phyloP scores from a whole-genome alignment of 1,284 basidiomycete species.

The Xerocomus alliaceus region DNA sequence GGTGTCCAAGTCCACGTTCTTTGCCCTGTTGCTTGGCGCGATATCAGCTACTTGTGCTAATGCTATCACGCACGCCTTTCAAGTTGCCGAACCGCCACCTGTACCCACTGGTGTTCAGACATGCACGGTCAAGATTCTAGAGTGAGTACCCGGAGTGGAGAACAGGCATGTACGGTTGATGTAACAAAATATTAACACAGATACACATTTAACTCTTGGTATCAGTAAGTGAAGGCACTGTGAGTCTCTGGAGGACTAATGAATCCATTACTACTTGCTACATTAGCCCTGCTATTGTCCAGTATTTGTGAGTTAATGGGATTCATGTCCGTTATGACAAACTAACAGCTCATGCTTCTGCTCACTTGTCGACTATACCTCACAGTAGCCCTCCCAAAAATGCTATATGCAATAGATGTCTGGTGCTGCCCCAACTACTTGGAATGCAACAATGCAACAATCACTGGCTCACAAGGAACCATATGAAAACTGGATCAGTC shows the following conservation, averaged over 20 bases:
- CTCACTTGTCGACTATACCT: background rate
- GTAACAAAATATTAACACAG: slow-evolving; percentile 42
- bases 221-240: slow-evolving; percentile 52
- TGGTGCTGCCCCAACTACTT: background rate
- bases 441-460: background rate
- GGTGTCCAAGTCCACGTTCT: slow-evolving; percentile 10
- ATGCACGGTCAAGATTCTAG: slow-evolving; percentile 69
- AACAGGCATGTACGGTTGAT: background rate
- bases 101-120: slow-evolving; percentile 62
- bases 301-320: slow-evolving; percentile 57
- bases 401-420: background rate
- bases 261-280: slow-evolving; percentile 8
- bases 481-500: background rate
- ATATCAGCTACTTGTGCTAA: slow-evolving; percentile 20
- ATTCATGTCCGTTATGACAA: background rate
- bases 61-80: slow-evolving; percentile 65
- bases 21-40: slow-evolving; percentile 22
- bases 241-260: background rate
- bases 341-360: background rate
- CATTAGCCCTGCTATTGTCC: slow-evolving; percentile 66
- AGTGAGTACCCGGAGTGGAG: slow-evolving; percentile 54
- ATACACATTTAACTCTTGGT: slow-evolving; percentile 75
- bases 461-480: background rate
- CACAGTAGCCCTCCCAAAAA: background rate
- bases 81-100: slow-evolving; percentile 72